A percentile compares a stretch with the other conserved stretches of the same genome.
These are phyloP conservation scores for Candida alai DNA, from an alignment of 805 yeast species.

Conservation along the genomic window DNA sequence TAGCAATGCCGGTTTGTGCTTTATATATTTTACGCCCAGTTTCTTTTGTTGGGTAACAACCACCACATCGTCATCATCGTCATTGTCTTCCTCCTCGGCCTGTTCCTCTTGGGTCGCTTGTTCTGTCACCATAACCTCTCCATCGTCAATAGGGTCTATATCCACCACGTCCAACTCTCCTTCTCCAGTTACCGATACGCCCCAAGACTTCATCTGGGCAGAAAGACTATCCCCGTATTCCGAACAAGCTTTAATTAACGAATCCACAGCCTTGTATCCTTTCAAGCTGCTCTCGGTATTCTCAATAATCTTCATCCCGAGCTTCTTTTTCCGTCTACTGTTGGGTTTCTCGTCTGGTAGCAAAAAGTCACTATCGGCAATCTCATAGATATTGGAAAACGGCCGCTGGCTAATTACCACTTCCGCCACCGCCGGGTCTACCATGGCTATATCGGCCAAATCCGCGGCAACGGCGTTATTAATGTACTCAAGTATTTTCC, in stretches of 20 bases:
- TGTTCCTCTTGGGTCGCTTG: slow-evolving; percentile 30
- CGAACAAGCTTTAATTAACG: slow-evolving; percentile 81
- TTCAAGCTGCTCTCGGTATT: slow-evolving; percentile 64
- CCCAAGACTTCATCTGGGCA: slow-evolving; percentile 79
- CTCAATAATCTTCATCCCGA: slow-evolving; percentile 73
- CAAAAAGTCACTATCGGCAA: slow-evolving; percentile 55
- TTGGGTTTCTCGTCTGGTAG: slow-evolving; percentile 36
- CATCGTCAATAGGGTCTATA: slow-evolving; percentile 31
- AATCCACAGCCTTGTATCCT: slow-evolving; percentile 93
- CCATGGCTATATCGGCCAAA: slow-evolving; percentile 73
- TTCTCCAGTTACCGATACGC: slow-evolving; percentile 64
- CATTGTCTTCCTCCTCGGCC: slow-evolving; percentile 15
- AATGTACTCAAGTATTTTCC: slow-evolving; percentile 67
- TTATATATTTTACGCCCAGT: slow-evolving; percentile 44
- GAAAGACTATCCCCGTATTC: slow-evolving; percentile 70
- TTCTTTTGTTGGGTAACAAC: slow-evolving; percentile 19
- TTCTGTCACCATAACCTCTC: slow-evolving; percentile 16
- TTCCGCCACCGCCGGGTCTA: slow-evolving; percentile 63
- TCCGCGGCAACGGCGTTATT: slow-evolving; percentile 75
- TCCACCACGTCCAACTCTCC: slow-evolving; percentile 70
- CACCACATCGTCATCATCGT: slow-evolving; percentile 34
- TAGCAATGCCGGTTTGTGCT: slow-evolving; percentile 66
- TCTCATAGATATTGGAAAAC: slow-evolving; percentile 51
- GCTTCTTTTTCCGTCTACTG: slow-evolving; percentile 42
- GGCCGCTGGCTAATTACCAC: slow-evolving; percentile 68